These are phyloP conservation scores for Plicaturopsis crispa DNA, from an alignment of 768 basidiomycete genomes.

Conservation along the genomic window DNA sequence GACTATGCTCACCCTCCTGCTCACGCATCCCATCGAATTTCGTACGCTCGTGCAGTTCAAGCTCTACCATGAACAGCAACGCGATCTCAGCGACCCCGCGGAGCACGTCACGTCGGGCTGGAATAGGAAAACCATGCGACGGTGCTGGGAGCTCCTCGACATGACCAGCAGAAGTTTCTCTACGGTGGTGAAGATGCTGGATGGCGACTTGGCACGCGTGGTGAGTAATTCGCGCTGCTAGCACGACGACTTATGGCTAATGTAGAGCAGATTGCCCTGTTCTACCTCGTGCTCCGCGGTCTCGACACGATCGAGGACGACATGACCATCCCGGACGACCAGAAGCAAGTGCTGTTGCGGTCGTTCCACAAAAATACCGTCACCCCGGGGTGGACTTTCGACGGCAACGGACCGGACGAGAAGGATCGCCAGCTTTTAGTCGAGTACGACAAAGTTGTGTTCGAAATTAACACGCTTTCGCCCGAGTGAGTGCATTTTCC, in stretches of 20 bases:
- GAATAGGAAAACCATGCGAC: slow-evolving; percentile 79
- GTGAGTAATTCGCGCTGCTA: slow-evolving; percentile 45
- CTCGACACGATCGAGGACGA: slow-evolving; percentile 99
- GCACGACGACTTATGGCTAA: slow-evolving; percentile 1
- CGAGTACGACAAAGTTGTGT: slow-evolving; percentile 74
- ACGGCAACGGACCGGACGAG: slow-evolving; percentile 76
- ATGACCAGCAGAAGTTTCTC: slow-evolving; percentile 84
- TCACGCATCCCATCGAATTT: slow-evolving; percentile 82
- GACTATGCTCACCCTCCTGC: slow-evolving; percentile 56
- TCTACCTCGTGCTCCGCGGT: slow-evolving; percentile 89
- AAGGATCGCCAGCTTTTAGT: slow-evolving; percentile 82
- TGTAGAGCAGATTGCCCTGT: slow-evolving; percentile 73
- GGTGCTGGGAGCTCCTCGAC: slow-evolving; percentile 89
- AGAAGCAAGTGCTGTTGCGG: slow-evolving; percentile 83
- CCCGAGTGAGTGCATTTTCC: slow-evolving; percentile 40
- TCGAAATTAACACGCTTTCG: slow-evolving; percentile 67
- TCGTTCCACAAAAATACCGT: slow-evolving; percentile 74
- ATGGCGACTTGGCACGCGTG: slow-evolving; percentile 88
- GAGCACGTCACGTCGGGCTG: slow-evolving; percentile 81
- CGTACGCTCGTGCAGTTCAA: slow-evolving; percentile 77
- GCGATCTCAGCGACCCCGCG: slow-evolving; percentile 70
- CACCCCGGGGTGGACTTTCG: slow-evolving; percentile 82
- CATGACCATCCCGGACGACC: slow-evolving; percentile 84
- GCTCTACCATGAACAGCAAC: slow-evolving; percentile 71
- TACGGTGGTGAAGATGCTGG: slow-evolving; percentile 91